Conservation (phyloP, 1,284 basidiomycete genomes). For the Athelia psychrophila region DNA sequence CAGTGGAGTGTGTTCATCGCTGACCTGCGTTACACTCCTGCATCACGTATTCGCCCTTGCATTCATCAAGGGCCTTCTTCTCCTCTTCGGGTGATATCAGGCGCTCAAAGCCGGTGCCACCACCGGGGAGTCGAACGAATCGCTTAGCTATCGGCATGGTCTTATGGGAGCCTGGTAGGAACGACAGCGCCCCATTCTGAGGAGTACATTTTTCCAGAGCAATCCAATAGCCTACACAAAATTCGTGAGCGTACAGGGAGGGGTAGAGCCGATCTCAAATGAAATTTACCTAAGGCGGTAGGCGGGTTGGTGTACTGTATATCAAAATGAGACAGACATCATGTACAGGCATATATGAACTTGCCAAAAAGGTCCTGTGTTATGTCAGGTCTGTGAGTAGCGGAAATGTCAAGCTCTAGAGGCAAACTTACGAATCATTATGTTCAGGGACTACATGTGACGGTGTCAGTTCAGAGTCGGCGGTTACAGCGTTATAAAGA, state of each 20-base stretch:
- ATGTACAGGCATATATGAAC: slow-evolving; percentile 2
- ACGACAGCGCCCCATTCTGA: slow-evolving; percentile 86
- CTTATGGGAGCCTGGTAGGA: slow-evolving; percentile 89
- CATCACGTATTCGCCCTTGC: slow-evolving; percentile 59
- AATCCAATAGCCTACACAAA: slow-evolving; percentile 82
- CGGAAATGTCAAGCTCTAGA: background rate
- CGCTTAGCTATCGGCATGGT: slow-evolving; percentile 72
- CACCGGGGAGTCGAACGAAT: slow-evolving; percentile 71
- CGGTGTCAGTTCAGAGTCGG: too few species aligned
- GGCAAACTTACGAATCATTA: slow-evolving; percentile 71
- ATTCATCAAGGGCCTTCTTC: slow-evolving; percentile 22
- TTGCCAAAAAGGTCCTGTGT: slow-evolving; percentile 69
- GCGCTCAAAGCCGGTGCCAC: slow-evolving; percentile 80
- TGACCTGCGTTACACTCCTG: slow-evolving; percentile 77
- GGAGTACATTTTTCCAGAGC: slow-evolving; percentile 87
- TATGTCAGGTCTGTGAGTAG: background rate
- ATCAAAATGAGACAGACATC: slow-evolving; percentile 2
- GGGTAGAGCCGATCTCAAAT: too few species aligned
- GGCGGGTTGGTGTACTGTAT: slow-evolving; percentile 88
- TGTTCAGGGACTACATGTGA: slow-evolving; percentile 69
- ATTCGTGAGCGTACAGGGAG: too few species aligned
- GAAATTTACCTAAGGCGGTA: slow-evolving; percentile 63
- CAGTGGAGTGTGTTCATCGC: slow-evolving; percentile 8
- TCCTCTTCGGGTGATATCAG: slow-evolving; percentile 43
- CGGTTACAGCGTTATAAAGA: background rate